phyloP scores from a whole-genome alignment of 2,329 filamentous ascomycete species.

The Alternaria postmessia region DNA sequence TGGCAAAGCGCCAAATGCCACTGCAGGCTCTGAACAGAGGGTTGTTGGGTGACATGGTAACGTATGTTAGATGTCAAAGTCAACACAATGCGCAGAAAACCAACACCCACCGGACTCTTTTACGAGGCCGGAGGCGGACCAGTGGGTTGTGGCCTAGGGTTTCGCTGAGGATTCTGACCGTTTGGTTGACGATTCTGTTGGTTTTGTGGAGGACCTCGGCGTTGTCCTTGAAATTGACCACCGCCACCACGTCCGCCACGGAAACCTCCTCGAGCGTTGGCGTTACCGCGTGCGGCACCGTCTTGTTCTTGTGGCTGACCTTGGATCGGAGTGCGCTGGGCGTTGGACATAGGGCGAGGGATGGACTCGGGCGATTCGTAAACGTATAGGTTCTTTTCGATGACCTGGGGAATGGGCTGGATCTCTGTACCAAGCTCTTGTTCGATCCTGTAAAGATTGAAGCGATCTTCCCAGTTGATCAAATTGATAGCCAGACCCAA shows the following conservation, averaged over 20 bases:
- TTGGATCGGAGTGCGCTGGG: conserved; percentile 45
- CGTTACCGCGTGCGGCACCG: conserved; percentile 29
- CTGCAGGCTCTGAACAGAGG: conserved; percentile 39
- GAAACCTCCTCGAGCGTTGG: conserved; percentile 39
- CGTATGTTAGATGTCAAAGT: conserved; percentile 24
- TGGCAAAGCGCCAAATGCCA: conserved; percentile 31
- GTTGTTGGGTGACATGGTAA: conserved; percentile 39
- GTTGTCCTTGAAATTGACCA: conserved; percentile 44
- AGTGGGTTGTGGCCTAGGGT: conserved; percentile 43
- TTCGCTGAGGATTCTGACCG: conserved; percentile 46
- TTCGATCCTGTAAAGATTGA: conserved; percentile 99
- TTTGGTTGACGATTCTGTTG: conserved; percentile 48
- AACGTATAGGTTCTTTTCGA: conserved; percentile 98
- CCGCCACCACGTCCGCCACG: conserved; percentile 48
- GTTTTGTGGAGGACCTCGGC: conserved; percentile 35
- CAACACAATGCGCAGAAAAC: conserved; percentile 44
- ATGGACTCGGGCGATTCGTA: conserved; percentile 97
- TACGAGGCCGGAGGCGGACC: conserved; percentile 41
- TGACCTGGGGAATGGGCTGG: conserved; percentile 89
- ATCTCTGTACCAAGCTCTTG: conserved; percentile 97
- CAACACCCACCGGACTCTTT: conserved; percentile 15
- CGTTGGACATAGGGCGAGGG: conserved; percentile 77
- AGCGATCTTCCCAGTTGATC: conserved; percentile 99
- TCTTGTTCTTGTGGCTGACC: conserved; percentile 42
- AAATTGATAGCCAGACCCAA: conserved; percentile 97